These are phyloP conservation scores for Murraya paniculata DNA, from an alignment of 345 rosid species.

Conservation along the genomic window DNA sequence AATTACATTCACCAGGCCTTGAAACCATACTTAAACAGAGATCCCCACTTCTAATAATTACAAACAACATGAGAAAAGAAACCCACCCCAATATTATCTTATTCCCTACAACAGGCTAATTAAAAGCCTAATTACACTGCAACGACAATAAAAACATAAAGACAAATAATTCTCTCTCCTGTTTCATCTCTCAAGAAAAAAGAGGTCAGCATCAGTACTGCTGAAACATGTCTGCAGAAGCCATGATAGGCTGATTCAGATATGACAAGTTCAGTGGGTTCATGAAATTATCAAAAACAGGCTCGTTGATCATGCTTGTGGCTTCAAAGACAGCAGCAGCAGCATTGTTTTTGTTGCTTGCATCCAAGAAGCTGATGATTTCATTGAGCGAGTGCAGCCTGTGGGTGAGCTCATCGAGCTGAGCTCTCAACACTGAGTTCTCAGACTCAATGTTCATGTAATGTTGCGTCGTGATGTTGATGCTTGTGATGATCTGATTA, in stretches of 20 bases:
- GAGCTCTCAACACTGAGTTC: conserved; percentile 76
- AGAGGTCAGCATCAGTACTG: conserved; percentile 31
- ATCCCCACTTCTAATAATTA: conserved; percentile 11
- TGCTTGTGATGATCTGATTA: conserved; percentile 49
- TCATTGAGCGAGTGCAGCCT: conserved; percentile 73
- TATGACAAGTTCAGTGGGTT: conserved; percentile 44
- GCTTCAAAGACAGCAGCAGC: no score
- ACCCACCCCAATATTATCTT: neutral
- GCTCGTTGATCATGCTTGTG: conserved; percentile 22
- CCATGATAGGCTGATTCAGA: conserved; percentile 70
- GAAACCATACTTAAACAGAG: neutral
- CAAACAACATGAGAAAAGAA: neutral
- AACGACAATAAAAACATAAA: neutral
- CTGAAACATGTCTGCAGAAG: conserved; percentile 60
- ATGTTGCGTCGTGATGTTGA: conserved; percentile 57
- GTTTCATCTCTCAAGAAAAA: neutral
- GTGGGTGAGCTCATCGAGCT: conserved; percentile 59
- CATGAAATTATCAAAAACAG: conserved; percentile 35
- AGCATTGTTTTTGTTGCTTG: neutral
- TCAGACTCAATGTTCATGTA: conserved; percentile 61
- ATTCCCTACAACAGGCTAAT: neutral
- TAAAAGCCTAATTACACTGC: neutral
- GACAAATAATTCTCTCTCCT: neutral
- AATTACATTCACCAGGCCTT: neutral
- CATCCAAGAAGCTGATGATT: conserved; percentile 45